Base-by-base conservation (phyloP, 495 filamentous ascomycete species). In the Clohesyomyces aquaticus region DNA sequence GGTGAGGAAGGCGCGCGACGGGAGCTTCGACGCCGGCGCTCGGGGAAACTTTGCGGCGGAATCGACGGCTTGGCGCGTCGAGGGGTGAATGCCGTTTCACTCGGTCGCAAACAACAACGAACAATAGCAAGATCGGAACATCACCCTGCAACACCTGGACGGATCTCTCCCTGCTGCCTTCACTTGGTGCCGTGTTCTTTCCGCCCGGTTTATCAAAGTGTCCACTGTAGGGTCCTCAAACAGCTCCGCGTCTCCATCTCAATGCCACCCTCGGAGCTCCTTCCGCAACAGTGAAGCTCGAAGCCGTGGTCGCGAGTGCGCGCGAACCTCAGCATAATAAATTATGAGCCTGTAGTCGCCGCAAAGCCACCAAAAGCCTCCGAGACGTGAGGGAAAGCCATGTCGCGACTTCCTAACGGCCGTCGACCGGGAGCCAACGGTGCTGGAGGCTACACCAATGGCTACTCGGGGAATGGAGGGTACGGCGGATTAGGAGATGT, bases 381-480 rank as follows among this genome's bases (percentile, higher is more conserved):
- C 28, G 57, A 45, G 38, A 55, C 51, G n/a, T 29, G 10, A 48
- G 32, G 35, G 18, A 14, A 16, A 50, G 46, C 45, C 43, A 70
- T 70, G 67, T 70, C 67, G 29, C 67, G 67, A 47, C 19, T 43
- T 23, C 67, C 67, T 12, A 49, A 55, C n/a, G 41, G 27, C 4
- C 12, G 48, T 22, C 67, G 67, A 21, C 11, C 61, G 10, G 46
- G 56, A 28, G 45, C 50, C 19, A 65, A 66, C 26, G 63, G 67
- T 49, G 52, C 62, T 23, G 61, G 61, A n/a, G 57, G 67, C 21
- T 69, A 65, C 43, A 51, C 61, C 21, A 69, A 69, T 53, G 67
- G 67, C 12, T 43, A 59, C 22, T 45, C 12, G 1, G 19, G 42
- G 32, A 43, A 43, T 22, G 59, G 55, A 19, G 45, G 46, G 3